Evolutionary conservation across 1,284 basidiomycete species (phyloP).

Genomic region (Termitomyces sp.): DNA sequence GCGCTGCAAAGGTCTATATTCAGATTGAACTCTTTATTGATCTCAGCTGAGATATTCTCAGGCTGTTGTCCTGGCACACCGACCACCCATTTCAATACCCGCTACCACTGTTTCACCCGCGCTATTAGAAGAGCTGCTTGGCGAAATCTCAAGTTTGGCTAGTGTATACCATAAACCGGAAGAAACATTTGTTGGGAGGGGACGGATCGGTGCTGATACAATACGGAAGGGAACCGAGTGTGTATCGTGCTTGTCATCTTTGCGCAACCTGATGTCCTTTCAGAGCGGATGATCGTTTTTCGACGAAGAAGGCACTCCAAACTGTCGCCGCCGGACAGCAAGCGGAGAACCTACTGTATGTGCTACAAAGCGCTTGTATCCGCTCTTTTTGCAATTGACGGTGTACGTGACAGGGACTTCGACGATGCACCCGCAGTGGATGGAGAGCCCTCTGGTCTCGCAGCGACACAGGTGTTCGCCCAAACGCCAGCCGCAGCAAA

Average conservation of each 20-base stretch:
- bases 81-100: constrained; percentile 92
- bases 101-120: constrained; percentile 87
- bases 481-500: constrained; percentile 68
- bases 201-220: constrained; percentile 80
- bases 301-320: constrained; percentile 80
- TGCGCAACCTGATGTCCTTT: constrained; percentile 4
- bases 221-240: constrained; percentile 72
- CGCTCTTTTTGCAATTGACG: constrained; percentile 5
- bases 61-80: constrained; percentile 86
- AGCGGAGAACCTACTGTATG: constrained; percentile 84
- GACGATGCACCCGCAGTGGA: constrained; percentile 66
- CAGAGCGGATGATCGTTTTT: constrained; percentile 60
- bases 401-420: constrained; percentile 55
- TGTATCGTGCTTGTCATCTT: constrained; percentile 30
- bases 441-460: constrained; percentile 64
- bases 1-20: constrained; percentile 77
- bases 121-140: constrained; percentile 89
- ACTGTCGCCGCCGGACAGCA: constrained; percentile 88
- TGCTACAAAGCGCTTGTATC: constrained; percentile 3
- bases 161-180: constrained; percentile 96
- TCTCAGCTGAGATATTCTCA: constrained; percentile 26
- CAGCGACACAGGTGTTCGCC: constrained; percentile 67
- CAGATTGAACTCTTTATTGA: not conserved
- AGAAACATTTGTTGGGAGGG: constrained; percentile 85
- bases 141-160: constrained; percentile 83